Evolutionary conservation across 208 protist genomes (phyloP), one percentile per base, ranked within the genome.

Genomic region (Wallacemonas collosoma): DNA sequence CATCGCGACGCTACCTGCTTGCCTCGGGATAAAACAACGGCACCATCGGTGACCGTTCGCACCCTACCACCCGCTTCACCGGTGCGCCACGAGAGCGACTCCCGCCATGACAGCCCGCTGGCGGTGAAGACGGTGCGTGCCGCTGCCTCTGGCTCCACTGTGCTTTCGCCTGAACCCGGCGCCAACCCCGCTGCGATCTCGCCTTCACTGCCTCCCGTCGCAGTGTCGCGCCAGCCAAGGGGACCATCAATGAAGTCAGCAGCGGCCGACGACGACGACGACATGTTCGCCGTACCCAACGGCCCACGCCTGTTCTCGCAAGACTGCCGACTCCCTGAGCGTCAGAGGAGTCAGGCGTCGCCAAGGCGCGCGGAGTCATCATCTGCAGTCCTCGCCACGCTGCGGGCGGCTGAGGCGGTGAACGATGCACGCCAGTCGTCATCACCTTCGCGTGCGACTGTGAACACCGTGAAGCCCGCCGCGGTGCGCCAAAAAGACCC

Each of bases 231-330:
- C 36, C 5, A 45, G 60, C 6, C n/a, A 3, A 15, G 60, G 8
- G 7, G 41, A n/a, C 12, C 17, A 9, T 50, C 43, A 8, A 51
- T 7, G 60, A 65, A 65, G 60, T 6, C 38, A 3, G 41, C 56
- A 53, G 65, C 7, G 51, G 63, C 36, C n/a, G 76, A 75, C 17
- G 79, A 81, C 35, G 83, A 89, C 45, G 79, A 86, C 17, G 80
- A 86, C 36, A 66, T 81, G 41, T 93, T 93, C 60, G 76, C 76
- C 45, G 78, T 61, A 8, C 64, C 78, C 54, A 73, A 58, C 17
- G 82, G 75, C 17, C 77, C 81, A 2, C 78, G 72, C 17, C 75
- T 82, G 5, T 75, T 88, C 51, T 81, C 81, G 17, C 62, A 79
- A 11, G 68, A 71, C 26, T 44, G 66, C 36, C 11, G 3, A 2